A percentile compares a stretch with the other conserved stretches of the same genome.
These are phyloP conservation scores for Aureoboletus auriporus DNA, from an alignment of 768 basidiomycete genomes.

Conservation along the genomic window DNA sequence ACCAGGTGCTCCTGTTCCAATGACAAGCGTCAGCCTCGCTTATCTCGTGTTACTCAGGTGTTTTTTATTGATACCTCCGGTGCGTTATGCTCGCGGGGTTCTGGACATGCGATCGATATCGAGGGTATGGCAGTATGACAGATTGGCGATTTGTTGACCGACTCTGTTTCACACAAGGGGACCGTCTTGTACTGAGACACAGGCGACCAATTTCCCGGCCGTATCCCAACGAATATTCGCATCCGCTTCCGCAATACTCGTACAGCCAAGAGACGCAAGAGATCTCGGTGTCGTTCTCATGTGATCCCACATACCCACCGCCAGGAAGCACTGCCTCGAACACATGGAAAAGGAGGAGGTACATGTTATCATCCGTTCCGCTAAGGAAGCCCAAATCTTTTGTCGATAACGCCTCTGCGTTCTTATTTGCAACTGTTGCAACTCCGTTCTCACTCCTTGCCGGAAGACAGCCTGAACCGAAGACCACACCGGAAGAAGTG, in stretches of 20 bases:
- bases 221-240: conserved; percentile 75
- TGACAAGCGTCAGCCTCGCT: not conserved
- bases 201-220: conserved; percentile 71
- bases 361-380: conserved; percentile 64
- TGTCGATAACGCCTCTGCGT: conserved; percentile 65
- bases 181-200: conserved; percentile 68
- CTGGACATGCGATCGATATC: conserved; percentile 80
- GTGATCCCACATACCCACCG: conserved; percentile 61
- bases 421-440: conserved; percentile 58
- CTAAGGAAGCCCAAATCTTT: conserved; percentile 63
- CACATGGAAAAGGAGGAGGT: conserved; percentile 56
- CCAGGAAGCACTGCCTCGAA: conserved; percentile 31
- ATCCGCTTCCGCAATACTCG: conserved; percentile 68
- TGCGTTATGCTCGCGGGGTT: conserved; percentile 68
- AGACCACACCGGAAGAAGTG: conserved; percentile 63
- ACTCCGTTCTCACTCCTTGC: conserved; percentile 54
- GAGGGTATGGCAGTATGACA: conserved; percentile 46
- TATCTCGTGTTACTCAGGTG: conserved; percentile 42
- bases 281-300: conserved; percentile 56
- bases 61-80: conserved; percentile 82
- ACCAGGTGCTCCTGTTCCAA: conserved; percentile 48
- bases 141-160: conserved; percentile 3
- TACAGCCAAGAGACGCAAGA: conserved; percentile 53
- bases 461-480: conserved; percentile 30
- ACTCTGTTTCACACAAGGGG: conserved; percentile 43